These are phyloP conservation scores for Wickerhamomyces sp. DNA, from an alignment of 1,139 yeast species.

Conservation along the genomic window DNA sequence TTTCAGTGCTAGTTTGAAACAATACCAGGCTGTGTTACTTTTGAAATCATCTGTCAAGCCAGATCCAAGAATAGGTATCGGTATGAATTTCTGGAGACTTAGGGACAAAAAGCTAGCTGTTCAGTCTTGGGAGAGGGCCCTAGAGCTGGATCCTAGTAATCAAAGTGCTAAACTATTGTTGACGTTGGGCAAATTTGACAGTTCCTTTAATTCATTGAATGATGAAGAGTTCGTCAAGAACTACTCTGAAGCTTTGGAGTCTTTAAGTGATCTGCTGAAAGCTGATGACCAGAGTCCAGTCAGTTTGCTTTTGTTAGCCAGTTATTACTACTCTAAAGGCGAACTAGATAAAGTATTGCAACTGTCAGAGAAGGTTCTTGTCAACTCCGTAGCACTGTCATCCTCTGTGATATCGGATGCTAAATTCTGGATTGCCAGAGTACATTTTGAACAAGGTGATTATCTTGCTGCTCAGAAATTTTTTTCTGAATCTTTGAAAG, in stretches of 20 bases:
- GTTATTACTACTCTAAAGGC: conserved; percentile 56
- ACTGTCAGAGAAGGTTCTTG: conserved; percentile 48
- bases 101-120: conserved; percentile 75
- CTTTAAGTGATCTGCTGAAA: conserved; percentile 25
- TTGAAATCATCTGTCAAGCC: conserved; percentile 76
- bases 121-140: conserved; percentile 76
- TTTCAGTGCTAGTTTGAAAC: conserved; percentile 66
- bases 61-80: conserved; percentile 94
- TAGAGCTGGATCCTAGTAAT: conserved; percentile 59
- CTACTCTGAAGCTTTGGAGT: conserved; percentile 40
- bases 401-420: conserved; percentile 64
- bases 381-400: conserved; percentile 33
- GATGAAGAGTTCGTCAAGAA: conserved; percentile 53
- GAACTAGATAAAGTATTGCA: conserved; percentile 53
- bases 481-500: conserved; percentile 66
- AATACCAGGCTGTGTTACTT: conserved; percentile 77
- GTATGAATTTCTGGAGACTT: conserved; percentile 87
- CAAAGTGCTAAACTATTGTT: conserved; percentile 62
- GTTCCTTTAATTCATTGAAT: conserved; percentile 53
- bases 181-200: conserved; percentile 64
- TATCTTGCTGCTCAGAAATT: conserved; percentile 63
- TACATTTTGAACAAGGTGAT: conserved; percentile 54
- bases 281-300: conserved; percentile 31
- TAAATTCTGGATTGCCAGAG: conserved; percentile 82
- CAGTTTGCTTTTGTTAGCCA: conserved; percentile 41